Evolutionary conservation across 768 basidiomycete species (phyloP), one percentile per base, ranked within the genome.

Genomic region (Cystobasidium onofrii): DNA sequence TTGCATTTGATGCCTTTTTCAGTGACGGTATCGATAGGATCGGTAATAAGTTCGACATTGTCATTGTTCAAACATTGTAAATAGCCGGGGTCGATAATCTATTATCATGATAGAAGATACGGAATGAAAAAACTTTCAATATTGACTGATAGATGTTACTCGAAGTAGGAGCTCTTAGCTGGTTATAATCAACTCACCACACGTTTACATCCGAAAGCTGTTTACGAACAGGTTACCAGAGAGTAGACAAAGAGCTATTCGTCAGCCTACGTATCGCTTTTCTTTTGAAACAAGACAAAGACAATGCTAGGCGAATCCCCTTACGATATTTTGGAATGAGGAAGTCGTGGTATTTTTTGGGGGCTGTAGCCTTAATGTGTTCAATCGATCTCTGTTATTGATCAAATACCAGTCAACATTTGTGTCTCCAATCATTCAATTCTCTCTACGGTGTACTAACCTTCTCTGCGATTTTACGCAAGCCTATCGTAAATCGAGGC

Each of bases 311-410:
- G 2, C 33, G 64, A 60, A n/a, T n/a, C n/a, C n/a, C n/a, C 31
- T 73, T 33, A 17, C 74, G 54, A 46, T 73, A 63, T 23, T 64
- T 71, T 0, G 74, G 74, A 9, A 70, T 39, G 1, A 75, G 39
- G 60, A 75, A 75, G 31, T 63, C 67, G 36, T 76, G 78, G 36
- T 78, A 77, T 64, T 77, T 73, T 66, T 70, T 44, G n/a, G 78
- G 78, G 0, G 78, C 75, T 0, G 27, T 63, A 1, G 31, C 39
- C 18, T 44, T 44, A 15, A 75, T 75, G 67, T 75, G 64, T 36
- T 20, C 18, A n/a, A 71, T 61, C 1, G 39, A 27, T 15, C 4
- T 23, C 69, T 71, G n/a, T 44, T 12, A 15, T 7, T 7, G 18
- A 43, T 18, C 9, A 43, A 18, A 43, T 7, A 43, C 18, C 41